These are phyloP conservation scores for Hymenoscyphus salicellus DNA, from an alignment of 2,329 filamentous ascomycete species.

Conservation along the genomic window DNA sequence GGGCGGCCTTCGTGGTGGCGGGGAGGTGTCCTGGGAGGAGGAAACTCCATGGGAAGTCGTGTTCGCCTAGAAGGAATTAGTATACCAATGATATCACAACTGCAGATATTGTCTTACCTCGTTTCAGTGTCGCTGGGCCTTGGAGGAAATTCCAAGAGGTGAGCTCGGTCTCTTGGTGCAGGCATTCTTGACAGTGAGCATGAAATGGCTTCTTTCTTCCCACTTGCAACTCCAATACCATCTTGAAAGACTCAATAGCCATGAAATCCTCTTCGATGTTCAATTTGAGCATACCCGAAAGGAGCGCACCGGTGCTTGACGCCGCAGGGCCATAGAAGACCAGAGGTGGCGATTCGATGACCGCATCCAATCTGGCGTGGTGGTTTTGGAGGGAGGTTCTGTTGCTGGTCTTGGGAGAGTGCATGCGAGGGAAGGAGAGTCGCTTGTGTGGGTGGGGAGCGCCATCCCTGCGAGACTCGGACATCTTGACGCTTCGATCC, in stretches of 20 bases:
- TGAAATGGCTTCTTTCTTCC: conserved; percentile 80
- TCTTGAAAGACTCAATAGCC: conserved; percentile 69
- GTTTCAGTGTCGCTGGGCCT: conserved; percentile 49
- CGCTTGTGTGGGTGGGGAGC: conserved; percentile 24
- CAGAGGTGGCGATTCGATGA: conserved; percentile 53
- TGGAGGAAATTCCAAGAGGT: conserved; percentile 76
- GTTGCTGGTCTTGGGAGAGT: conserved; percentile 28
- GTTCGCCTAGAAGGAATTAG: conserved; percentile 49
- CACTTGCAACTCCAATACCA: conserved; percentile 67
- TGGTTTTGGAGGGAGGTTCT: conserved; percentile 26
- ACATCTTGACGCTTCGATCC: conserved; percentile 25
- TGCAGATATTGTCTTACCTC: conserved; percentile 41
- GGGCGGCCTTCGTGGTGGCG: conserved; percentile 70
- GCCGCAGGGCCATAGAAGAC: conserved; percentile 76
- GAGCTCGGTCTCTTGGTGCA: conserved; percentile 67
- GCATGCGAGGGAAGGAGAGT: conserved; percentile 24
- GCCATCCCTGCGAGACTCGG: conserved; percentile 12
- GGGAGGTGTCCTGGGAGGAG: conserved; percentile 84
- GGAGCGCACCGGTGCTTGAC: conserved; percentile 76
- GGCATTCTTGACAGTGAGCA: conserved; percentile 74
- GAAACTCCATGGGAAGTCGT: conserved; percentile 86
- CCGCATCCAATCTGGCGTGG: conserved; percentile 35
- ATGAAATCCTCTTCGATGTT: conserved; percentile 64
- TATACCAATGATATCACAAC: neutral
- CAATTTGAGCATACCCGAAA: conserved; percentile 79